phyloP scores from a whole-genome alignment of 2,329 filamentous ascomycete species.

The Macrophomina phaseolina region DNA sequence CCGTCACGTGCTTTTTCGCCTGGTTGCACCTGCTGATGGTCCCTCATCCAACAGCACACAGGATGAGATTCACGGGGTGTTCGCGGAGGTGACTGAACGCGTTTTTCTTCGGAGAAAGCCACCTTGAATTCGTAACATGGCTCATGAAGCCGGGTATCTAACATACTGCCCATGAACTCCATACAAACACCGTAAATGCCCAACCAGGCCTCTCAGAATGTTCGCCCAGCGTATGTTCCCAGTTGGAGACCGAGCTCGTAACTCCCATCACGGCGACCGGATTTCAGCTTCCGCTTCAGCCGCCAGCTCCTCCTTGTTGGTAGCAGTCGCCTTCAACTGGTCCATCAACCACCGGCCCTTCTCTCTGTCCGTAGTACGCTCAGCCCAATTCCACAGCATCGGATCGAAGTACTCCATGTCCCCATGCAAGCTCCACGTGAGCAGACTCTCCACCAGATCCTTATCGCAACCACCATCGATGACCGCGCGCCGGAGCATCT shows the following conservation, averaged over 20 bases:
- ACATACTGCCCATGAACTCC: not conserved
- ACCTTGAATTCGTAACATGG: not conserved
- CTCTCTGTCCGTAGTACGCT: not conserved
- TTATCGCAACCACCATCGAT: conserved; percentile 1
- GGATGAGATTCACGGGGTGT: too few relatives aligned
- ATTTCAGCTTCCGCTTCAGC: not conserved
- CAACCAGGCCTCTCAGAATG: too few relatives aligned
- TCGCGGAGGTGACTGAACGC: too few relatives aligned
- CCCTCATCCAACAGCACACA: too few relatives aligned
- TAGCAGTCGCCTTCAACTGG: not conserved
- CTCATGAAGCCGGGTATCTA: conserved; percentile 2
- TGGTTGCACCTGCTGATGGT: too few relatives aligned
- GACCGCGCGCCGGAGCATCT: conserved; percentile 5
- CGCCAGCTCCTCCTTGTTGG: not conserved
- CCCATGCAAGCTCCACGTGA: not conserved
- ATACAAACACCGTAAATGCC: not conserved
- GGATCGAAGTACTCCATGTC: conserved; percentile 17
- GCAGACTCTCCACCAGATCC: not conserved
- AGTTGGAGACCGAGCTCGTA: not conserved
- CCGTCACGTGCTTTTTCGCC: not conserved
- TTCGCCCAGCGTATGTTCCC: not conserved
- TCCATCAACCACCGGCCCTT: conserved; percentile 15
- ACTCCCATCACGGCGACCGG: not conserved
- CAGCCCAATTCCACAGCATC: conserved; percentile 23
- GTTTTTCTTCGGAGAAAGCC: too few relatives aligned